These are phyloP conservation scores for Cutaneotrichosporon mucoides DNA, from an alignment of 1,284 basidiomycete species.

Conservation along the genomic window DNA sequence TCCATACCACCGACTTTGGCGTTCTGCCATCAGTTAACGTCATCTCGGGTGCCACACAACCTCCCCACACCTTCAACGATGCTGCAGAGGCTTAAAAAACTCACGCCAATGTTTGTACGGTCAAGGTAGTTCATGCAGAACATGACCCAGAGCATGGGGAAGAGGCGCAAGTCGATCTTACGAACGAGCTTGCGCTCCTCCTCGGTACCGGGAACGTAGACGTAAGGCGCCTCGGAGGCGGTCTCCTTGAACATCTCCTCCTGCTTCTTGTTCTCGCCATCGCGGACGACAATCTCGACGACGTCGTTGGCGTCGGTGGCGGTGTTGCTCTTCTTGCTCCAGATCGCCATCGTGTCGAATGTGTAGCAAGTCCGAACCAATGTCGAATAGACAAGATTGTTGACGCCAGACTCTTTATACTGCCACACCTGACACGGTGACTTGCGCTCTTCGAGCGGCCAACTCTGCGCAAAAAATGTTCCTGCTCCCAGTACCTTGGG, in stretches of 20 bases:
- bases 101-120: not conserved
- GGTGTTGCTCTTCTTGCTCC: not conserved
- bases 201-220: slow-evolving; percentile 34
- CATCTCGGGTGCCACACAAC: too few relatives aligned
- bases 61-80: too few relatives aligned
- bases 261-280: not conserved
- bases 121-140: slow-evolving; percentile 16
- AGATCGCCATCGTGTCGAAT: not conserved
- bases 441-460: too few relatives aligned
- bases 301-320: not conserved
- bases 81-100: too few relatives aligned
- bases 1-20: slow-evolving; percentile 46
- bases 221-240: too few relatives aligned
- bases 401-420: too few relatives aligned
- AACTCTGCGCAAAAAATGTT: too few relatives aligned
- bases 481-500: too few relatives aligned
- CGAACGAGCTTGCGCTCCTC: slow-evolving; percentile 46
- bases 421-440: too few relatives aligned
- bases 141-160: slow-evolving; percentile 43
- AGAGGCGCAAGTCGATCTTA: slow-evolving; percentile 45
- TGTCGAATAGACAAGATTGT: too few relatives aligned
- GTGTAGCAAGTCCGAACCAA: too few relatives aligned
- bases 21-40: slow-evolving; percentile 10
- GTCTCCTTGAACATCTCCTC: not conserved
- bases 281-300: not conserved